A percentile compares a stretch with the other conserved stretches of the same genome.
Evolutionary conservation across 257 asterid genomes (phyloP).

Genomic region (Cruciata laevipes): DNA sequence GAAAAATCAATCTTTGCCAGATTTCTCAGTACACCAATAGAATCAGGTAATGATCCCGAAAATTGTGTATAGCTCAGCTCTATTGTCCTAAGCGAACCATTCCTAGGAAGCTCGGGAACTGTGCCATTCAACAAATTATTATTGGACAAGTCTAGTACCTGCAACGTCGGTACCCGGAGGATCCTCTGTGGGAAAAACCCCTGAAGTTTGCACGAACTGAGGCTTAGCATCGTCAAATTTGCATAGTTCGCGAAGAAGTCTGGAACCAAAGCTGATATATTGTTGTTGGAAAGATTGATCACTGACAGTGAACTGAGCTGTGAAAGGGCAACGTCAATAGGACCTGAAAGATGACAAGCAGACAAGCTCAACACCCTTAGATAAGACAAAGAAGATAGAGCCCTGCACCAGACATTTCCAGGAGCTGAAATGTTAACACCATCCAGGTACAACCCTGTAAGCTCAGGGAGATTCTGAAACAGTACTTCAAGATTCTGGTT

Average conservation of each 20-base stretch:
- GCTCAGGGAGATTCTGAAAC: slow-evolving; percentile 11
- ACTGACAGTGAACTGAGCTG: slow-evolving; percentile 15
- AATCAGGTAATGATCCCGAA: slow-evolving; percentile 4
- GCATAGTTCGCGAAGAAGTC: not conserved
- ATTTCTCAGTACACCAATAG: slow-evolving; percentile 14
- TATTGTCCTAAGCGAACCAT: not conserved
- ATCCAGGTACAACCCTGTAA: slow-evolving; percentile 14
- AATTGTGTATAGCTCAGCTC: not conserved
- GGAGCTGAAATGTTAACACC: slow-evolving; percentile 22
- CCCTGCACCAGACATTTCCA: slow-evolving; percentile 17
- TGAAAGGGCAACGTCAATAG: slow-evolving; percentile 10
- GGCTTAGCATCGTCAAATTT: slow-evolving; percentile 18
- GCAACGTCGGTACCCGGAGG: slow-evolving; percentile 15
- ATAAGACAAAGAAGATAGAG: slow-evolving; percentile 19
- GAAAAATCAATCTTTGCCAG: slow-evolving; percentile 14
- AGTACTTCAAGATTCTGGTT: slow-evolving; percentile 7
- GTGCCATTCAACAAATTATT: not conserved
- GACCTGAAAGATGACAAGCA: slow-evolving; percentile 16
- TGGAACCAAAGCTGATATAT: not conserved
- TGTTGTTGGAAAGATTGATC: slow-evolving; percentile 9
- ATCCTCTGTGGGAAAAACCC: slow-evolving; percentile 22
- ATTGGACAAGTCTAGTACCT: not conserved
- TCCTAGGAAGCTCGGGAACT: not conserved
- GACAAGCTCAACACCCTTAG: slow-evolving; percentile 14
- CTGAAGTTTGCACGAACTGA: slow-evolving; percentile 7